Evolutionary conservation across 257 asterid species (phyloP).

Genomic region (Forsythia suspensa): DNA sequence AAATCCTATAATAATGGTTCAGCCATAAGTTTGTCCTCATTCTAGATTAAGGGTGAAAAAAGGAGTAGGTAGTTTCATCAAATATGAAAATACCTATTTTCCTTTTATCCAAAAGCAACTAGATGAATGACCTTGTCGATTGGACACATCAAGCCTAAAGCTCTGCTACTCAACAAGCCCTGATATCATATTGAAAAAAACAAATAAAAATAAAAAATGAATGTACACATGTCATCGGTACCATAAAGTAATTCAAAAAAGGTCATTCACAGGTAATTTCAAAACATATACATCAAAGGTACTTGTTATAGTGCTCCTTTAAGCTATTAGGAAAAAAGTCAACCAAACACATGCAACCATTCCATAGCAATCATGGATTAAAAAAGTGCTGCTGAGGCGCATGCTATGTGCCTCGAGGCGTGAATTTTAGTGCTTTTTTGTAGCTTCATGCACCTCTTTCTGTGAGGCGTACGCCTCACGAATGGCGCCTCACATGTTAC

Average conservation of each 20-base stretch:
- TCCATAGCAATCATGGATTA: neutral
- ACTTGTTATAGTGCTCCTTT: neutral
- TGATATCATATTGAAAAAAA: neutral
- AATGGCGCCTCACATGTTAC: too few species aligned
- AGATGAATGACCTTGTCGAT: neutral
- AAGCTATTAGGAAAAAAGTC: neutral
- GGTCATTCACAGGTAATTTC: neutral
- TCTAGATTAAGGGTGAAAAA: neutral
- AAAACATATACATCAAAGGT: neutral
- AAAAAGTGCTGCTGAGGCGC: too few species aligned
- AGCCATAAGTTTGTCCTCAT: neutral
- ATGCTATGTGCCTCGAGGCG: too few species aligned
- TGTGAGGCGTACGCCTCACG: too few species aligned
- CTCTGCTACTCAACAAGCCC: neutral
- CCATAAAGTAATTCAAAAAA: neutral
- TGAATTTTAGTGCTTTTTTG: too few species aligned
- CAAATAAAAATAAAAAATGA: neutral
- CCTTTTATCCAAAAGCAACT: neutral
- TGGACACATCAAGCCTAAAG: neutral
- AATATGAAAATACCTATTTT: neutral
- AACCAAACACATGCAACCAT: neutral
- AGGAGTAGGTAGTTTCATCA: neutral
- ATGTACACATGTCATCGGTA: neutral
- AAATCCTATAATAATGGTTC: neutral
- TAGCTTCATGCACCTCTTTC: too few species aligned